These are phyloP conservation scores for Glutinoglossum americanum DNA, from an alignment of 495 filamentous ascomycete species.

Conservation along the genomic window DNA sequence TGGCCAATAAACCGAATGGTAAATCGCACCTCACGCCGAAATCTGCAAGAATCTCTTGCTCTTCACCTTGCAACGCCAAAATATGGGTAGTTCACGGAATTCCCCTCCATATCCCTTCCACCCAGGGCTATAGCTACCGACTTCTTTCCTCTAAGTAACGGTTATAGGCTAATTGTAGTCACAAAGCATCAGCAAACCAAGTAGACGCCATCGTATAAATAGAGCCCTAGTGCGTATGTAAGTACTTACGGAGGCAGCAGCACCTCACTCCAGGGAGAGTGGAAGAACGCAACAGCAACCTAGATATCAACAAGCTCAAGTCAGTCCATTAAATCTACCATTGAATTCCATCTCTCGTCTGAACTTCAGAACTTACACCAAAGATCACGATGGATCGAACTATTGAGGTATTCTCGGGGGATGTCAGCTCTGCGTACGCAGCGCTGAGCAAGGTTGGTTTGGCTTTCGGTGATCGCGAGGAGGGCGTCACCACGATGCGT, in stretches of 20 bases:
- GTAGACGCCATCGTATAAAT: too few species aligned
- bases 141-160: too few species aligned
- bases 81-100: background rate
- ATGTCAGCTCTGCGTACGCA: conserved; percentile 40
- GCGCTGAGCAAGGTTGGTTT: conserved; percentile 14
- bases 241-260: conserved; percentile 46
- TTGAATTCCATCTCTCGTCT: background rate
- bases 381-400: conserved; percentile 53
- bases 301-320: conserved; percentile 12
- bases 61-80: background rate
- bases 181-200: background rate
- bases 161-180: too few species aligned
- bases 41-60: background rate
- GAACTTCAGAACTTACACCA: conserved; percentile 29
- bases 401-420: conserved; percentile 52
- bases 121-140: background rate
- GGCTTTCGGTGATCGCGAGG: background rate
- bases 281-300: conserved; percentile 53
- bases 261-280: conserved; percentile 53
- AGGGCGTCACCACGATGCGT: background rate
- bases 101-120: background rate
- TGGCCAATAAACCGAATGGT: background rate
- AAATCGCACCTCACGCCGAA: background rate
- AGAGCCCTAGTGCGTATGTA: background rate
- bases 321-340: background rate